Evolutionary conservation across 257 asterid species (phyloP).

Genomic region (Jacaranda mimosifolia): DNA sequence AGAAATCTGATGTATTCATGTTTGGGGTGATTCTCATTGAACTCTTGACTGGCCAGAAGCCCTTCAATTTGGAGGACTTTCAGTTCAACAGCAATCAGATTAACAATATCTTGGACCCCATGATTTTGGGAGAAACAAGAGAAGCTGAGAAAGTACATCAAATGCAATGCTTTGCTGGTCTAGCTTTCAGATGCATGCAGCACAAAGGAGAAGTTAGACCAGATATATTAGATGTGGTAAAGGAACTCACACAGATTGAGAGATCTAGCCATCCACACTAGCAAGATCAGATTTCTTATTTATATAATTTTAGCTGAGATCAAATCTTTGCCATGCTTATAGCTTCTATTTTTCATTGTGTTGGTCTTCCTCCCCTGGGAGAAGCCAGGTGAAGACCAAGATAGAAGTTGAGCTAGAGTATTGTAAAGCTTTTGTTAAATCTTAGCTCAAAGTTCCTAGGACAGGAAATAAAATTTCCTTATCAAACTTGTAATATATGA

Average conservation of each 20-base stretch:
- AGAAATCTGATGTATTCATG: not conserved
- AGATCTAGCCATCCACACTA: not conserved
- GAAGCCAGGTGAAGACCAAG: constrained; percentile 11
- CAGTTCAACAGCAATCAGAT: not conserved
- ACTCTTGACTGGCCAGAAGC: not conserved
- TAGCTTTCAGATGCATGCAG: not conserved
- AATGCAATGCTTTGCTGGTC: not conserved
- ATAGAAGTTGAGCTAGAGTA: not conserved
- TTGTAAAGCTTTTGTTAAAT: constrained; percentile 21
- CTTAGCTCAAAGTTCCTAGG: not conserved
- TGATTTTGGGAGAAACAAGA: not conserved
- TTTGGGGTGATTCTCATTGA: not conserved
- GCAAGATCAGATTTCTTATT: not conserved
- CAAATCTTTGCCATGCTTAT: not conserved
- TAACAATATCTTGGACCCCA: too few species aligned
- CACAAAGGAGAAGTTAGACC: not conserved
- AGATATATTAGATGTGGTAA: not conserved
- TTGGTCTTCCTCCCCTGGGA: constrained; percentile 8
- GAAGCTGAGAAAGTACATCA: not conserved
- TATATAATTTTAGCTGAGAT: too few species aligned
- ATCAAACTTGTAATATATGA: constrained; percentile 28
- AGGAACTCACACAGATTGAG: not conserved
- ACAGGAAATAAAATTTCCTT: constrained; percentile 9
- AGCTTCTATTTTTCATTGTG: not conserved
- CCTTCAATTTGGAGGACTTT: too few species aligned